Conservation (phyloP, 441 rosid species). For the Jatropha multifida region DNA sequence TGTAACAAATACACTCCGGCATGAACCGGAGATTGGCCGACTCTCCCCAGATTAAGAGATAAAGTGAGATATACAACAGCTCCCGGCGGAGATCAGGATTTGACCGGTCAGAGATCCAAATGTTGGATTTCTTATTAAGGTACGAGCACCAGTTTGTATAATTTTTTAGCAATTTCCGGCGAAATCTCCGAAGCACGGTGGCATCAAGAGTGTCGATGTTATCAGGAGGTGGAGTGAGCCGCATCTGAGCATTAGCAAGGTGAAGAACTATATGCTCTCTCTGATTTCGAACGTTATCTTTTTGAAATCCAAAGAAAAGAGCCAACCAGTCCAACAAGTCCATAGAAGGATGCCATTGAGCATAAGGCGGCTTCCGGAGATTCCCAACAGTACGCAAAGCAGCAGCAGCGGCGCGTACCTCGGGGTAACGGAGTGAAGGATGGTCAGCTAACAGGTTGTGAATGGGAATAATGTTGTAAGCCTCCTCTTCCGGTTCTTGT, state of each 20-base stretch:
- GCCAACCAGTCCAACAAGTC: conserved; percentile 83
- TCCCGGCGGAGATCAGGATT: conserved; percentile 66
- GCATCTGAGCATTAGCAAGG: conserved; percentile 94
- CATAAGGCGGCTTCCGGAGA: conserved; percentile 66
- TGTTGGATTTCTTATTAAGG: conserved; percentile 67
- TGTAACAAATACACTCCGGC: conserved; percentile 86
- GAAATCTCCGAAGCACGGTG: conserved; percentile 60
- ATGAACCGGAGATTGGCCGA: conserved; percentile 76
- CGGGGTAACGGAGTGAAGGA: conserved; percentile 79
- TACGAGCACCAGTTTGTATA: conserved; percentile 84
- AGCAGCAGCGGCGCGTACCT: conserved; percentile 81
- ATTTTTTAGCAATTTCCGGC: conserved; percentile 64
- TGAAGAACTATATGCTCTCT: conserved; percentile 85
- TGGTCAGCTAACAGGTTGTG: conserved; percentile 87
- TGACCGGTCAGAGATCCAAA: conserved; percentile 83
- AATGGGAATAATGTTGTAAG: conserved; percentile 74
- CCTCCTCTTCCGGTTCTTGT: conserved; percentile 37
- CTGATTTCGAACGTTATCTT: conserved; percentile 76
- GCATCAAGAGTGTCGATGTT: conserved; percentile 76
- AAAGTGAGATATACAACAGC: conserved; percentile 69
- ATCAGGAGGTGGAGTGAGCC: conserved; percentile 82
- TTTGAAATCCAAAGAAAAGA: conserved; percentile 75
- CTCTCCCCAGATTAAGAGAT: conserved; percentile 89
- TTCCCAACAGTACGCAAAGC: conserved; percentile 72
- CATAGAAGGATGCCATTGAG: conserved; percentile 62